Conservation (phyloP, 2,329 filamentous ascomycete species). For the Akanthomyces uredinophilus region DNA sequence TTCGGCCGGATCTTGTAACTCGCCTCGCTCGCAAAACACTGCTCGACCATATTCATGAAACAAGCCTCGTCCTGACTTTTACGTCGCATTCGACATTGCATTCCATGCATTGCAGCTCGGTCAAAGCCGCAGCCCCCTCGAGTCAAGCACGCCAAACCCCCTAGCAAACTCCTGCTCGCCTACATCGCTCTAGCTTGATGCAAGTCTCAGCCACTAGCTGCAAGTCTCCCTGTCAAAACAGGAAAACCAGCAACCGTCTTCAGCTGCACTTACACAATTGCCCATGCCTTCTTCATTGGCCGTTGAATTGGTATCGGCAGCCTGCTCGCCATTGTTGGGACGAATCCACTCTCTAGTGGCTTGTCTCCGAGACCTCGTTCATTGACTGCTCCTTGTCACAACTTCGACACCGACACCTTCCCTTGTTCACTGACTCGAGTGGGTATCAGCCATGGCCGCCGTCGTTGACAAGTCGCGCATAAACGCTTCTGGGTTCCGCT, state of each 20-base stretch:
- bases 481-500: slow-evolving; percentile 7
- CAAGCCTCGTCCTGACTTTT: not conserved
- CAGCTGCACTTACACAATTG: slow-evolving; percentile 9
- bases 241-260: slow-evolving; percentile 8
- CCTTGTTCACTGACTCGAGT: slow-evolving; percentile 11
- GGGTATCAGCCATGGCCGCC: slow-evolving; percentile 2
- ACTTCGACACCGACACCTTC: not conserved
- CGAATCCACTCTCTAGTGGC: not conserved
- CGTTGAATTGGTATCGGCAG: not conserved
- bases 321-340: slow-evolving; percentile 3
- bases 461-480: slow-evolving; percentile 7
- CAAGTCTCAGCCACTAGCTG: slow-evolving; percentile 11
- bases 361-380: not conserved
- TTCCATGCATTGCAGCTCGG: not conserved
- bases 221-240: slow-evolving; percentile 5
- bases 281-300: not conserved
- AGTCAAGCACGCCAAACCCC: slow-evolving; percentile 5
- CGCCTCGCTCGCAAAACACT: not conserved
- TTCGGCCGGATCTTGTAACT: slow-evolving; percentile 4
- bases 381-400: not conserved
- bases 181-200: slow-evolving; percentile 1
- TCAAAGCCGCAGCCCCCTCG: not conserved
- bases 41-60: not conserved
- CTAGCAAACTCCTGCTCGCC: slow-evolving; percentile 3
- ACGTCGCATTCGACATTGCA: not conserved